Percentiles rank a stretch among this genome's conserved stretches.
phyloP scores from a whole-genome alignment of 495 filamentous ascomycete species.

The Lindgomyces ingoldianus region DNA sequence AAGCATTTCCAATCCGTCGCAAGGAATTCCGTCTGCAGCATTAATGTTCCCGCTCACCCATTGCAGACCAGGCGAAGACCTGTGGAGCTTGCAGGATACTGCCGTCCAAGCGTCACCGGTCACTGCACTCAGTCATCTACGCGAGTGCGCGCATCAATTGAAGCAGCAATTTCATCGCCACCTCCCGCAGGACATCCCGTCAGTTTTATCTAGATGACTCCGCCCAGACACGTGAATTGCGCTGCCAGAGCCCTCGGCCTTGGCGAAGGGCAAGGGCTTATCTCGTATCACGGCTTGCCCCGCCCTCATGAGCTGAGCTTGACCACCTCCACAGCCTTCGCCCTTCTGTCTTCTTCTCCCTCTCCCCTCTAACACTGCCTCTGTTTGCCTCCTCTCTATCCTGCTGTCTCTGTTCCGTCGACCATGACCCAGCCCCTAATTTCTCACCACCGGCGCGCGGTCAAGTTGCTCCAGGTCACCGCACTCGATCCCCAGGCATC shows the following conservation, averaged over 20 bases:
- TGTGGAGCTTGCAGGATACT: neutral
- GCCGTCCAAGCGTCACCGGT: constrained; percentile 17
- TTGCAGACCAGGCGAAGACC: neutral
- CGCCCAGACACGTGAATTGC: constrained; percentile 9
- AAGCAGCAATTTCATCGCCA: constrained; percentile 2
- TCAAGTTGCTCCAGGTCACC: neutral
- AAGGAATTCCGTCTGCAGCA: neutral
- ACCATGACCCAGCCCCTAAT: constrained; percentile 8
- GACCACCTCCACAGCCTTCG: neutral
- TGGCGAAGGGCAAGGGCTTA: neutral
- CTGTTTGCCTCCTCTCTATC: constrained; percentile 16
- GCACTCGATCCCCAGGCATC: constrained; percentile 26
- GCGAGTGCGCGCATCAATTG: constrained; percentile 12
- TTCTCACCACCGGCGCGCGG: neutral
- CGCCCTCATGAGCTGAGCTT: neutral
- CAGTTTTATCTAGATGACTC: constrained; percentile 12
- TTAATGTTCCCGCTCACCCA: neutral
- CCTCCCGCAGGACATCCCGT: neutral
- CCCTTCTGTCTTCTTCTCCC: neutral
- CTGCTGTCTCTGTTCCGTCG: neutral
- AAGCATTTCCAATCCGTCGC: neutral
- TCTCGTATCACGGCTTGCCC: constrained; percentile 4
- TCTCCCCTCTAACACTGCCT: neutral
- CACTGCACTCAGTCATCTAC: constrained; percentile 8
- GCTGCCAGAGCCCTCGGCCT: neutral